Evolutionary conservation across 305 asterid species (phyloP).

Genomic region (Plantago coronopus): DNA sequence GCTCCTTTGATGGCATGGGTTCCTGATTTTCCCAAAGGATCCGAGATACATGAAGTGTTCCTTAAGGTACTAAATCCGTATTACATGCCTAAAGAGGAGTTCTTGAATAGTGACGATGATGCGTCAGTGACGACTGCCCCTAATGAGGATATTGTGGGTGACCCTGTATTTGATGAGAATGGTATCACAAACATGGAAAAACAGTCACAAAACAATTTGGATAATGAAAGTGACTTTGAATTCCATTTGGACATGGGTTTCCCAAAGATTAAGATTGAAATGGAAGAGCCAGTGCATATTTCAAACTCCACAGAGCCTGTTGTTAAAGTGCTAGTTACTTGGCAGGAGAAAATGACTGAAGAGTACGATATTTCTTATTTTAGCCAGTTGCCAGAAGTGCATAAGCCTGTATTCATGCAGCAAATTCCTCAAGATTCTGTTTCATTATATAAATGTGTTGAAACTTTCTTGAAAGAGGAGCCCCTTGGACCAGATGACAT

Average conservation of each 20-base stretch:
- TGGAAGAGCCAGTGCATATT: constrained; percentile 48
- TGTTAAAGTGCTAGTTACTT: constrained; percentile 43
- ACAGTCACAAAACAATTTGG: constrained; percentile 23
- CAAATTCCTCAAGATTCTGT: constrained; percentile 45
- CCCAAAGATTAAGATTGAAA: constrained; percentile 31
- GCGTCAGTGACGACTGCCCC: constrained; percentile 24
- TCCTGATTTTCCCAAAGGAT: constrained; percentile 48
- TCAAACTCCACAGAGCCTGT: constrained; percentile 14
- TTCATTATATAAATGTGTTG: constrained; percentile 61
- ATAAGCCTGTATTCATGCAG: constrained; percentile 23
- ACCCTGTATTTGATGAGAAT: constrained; percentile 28
- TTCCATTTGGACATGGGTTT: constrained; percentile 27
- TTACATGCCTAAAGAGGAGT: constrained; percentile 34
- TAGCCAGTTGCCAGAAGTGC: constrained; percentile 50
- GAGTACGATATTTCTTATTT: constrained; percentile 40
- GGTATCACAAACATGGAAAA: constrained; percentile 15
- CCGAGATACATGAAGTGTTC: constrained; percentile 47
- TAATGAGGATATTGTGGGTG: constrained; percentile 36
- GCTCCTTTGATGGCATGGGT: constrained; percentile 62
- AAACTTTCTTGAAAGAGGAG: constrained; percentile 76
- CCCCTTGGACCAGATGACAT: constrained; percentile 85
- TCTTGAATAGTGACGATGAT: constrained; percentile 26
- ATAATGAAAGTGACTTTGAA: constrained; percentile 30
- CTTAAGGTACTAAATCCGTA: constrained; percentile 51
- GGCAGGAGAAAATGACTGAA: constrained; percentile 55